Base-by-base conservation (phyloP, 345 rosid species). In the Microcos paniculata region DNA sequence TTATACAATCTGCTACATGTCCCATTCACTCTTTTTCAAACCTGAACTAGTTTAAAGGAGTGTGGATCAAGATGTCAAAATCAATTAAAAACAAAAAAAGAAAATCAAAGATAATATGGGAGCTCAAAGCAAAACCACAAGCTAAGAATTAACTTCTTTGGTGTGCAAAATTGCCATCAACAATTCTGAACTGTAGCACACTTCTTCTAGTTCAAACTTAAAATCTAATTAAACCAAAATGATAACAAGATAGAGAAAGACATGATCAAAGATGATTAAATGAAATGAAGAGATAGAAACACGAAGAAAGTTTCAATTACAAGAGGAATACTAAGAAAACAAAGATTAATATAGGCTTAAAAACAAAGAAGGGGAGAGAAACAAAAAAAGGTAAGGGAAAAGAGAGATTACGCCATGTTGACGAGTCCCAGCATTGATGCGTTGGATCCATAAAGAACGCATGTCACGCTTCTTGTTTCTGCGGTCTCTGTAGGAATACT, bases 391-490 rank as follows among this genome's bases (percentile, higher is more conserved):
- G 52, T 14, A 43, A 3, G 8, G 14, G 10, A 1, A 12, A n/a
- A 42, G 14, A 51, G 46, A 57, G 40, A 87, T 40, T 84, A 95
- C 99, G 1, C 93, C 90, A 75, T 95, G 99, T 65, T 88, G 88
- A 68, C 98, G 94, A 77, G 97, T 84, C 42, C 93, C 97, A 3
- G 99, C 98, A 70, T 90, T 91, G 86, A 95, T 91, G 75, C 97
- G 94, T 80, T 95, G 90, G 77, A 96, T 93, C 99, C 99, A 96
- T 78, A 93, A 90, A 71, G 94, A 88, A 24, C 97, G 91, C 98
- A 96, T 96, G 82, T 93, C 98, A 4, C 98, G 91, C 84, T 95
- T 95, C 87, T 95, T 95, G 87, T 89, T 93, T 78, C 97, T 94
- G 24, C 98, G 88, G 75, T 96, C 99, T 81, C 97, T 87, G 81